Evolutionary conservation across 129 eudicot genomes (phyloP).

Genomic region (Rutidosis leptorrhynchoides): DNA sequence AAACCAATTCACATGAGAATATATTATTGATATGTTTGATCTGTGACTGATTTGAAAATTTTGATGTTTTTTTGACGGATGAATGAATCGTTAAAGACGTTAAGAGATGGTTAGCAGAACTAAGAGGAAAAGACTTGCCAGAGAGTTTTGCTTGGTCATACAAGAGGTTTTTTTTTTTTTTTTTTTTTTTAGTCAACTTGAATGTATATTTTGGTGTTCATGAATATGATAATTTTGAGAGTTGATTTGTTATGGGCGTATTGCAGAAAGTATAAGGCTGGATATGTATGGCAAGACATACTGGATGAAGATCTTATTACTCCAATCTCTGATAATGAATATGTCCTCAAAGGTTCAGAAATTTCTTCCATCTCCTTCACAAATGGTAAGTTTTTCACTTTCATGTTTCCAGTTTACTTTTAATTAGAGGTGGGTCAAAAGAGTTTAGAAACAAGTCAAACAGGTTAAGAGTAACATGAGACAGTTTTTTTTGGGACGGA

Average conservation of each 20-base stretch:
- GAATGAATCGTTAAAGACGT: constrained; percentile 32
- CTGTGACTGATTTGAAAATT: not conserved
- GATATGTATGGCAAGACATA: constrained; percentile 71
- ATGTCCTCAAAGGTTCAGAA: constrained; percentile 68
- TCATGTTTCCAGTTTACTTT: not conserved
- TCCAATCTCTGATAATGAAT: constrained; percentile 63
- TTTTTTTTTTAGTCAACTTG: not conserved
- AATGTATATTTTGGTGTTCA: not conserved
- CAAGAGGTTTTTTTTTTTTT: constrained; percentile 50
- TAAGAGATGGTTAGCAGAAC: constrained; percentile 72
- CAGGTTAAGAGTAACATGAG: too few relatives aligned
- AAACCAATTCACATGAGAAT: not conserved
- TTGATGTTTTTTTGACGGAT: constrained; percentile 1
- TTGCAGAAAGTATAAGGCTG: constrained; percentile 56
- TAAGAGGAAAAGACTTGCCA: constrained; percentile 80
- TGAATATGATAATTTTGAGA: not conserved
- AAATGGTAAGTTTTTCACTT: constrained; percentile 28
- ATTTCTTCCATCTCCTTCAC: constrained; percentile 31
- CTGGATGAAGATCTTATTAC: constrained; percentile 66
- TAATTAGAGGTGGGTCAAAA: not conserved
- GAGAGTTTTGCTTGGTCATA: constrained; percentile 81
- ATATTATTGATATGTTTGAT: not conserved
- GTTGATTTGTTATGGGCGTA: not conserved
- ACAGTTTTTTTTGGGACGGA: too few relatives aligned
- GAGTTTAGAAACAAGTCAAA: not conserved